Base-by-base conservation (phyloP, 805 yeast species). In the Teunomyces cretensis region DNA sequence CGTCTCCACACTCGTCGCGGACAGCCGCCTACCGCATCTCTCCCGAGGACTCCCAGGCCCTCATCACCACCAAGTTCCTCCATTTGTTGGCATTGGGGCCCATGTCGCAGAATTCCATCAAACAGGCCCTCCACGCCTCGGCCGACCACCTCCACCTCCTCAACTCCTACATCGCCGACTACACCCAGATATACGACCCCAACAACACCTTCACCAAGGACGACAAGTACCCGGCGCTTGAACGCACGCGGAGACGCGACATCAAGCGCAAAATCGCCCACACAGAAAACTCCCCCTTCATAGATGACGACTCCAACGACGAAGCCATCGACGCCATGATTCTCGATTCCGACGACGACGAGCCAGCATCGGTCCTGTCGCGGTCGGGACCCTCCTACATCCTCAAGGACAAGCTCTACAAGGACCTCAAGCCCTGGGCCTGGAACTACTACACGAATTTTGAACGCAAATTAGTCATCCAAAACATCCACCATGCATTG, bases 61-160 rank as follows among this genome's bases (percentile, higher is more conserved):
- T 26, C 16, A 22, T 42, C 15, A 17, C 46, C 13, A 14, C 28
- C 52, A 70, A 75, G 42, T 62, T 78, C 31, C 53, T 76, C 16
- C 75, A 75, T 49, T 57, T 73, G 19, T 53, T 79, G 30, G 79
- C 83, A 1, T 56, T 78, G 33, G 83, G 80, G 1, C 81, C 83
- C 2, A 57, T 62, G 13, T 55, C 76, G 1, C 49, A 58, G n/a
- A n/a, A n/a, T n/a, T n/a, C n/a, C n/a, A n/a, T 78, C 9, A 47
- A 61, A 7, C 49, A 51, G 12, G 35, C 39, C 3, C 40, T 51
- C 32, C 39, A 39, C 27, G 33, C 36, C 17, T 40, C 42, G 24
- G 27, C 55, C 61, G 63, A 63, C 40, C 47, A 62, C 17, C 15
- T 11, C 17, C 27, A 6, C 26, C 15, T 22, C 15, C 30, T 57